Percentiles rank a stretch among this genome's conserved stretches.
Evolutionary conservation across 83 land plant species (phyloP).

Genomic region (Picea mariana): DNA sequence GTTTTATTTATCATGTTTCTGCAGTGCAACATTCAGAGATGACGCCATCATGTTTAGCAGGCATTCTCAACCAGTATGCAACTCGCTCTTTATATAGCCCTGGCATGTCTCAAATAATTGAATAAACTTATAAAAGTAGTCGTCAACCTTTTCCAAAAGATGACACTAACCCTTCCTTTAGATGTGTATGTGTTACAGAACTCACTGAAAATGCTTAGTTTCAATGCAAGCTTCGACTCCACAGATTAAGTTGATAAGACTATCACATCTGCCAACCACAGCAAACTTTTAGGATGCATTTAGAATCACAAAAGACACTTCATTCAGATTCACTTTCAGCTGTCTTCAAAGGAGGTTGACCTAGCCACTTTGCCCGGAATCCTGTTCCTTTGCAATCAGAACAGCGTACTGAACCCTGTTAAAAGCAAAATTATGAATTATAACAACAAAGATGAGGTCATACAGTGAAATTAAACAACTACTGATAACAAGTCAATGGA

Average conservation of each 20-base stretch:
- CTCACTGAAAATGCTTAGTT: not conserved
- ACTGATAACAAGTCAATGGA: not conserved
- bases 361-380: conserved; percentile 91
- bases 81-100: not conserved
- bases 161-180: not conserved
- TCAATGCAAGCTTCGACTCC: not conserved
- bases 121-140: not conserved
- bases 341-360: conserved; percentile 37
- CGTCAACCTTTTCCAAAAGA: not conserved
- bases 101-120: not conserved
- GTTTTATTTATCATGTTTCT: not conserved
- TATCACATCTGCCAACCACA: not conserved
- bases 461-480: not conserved
- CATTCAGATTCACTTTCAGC: conserved; percentile 3
- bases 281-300: conserved; percentile 1
- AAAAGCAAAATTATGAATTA: conserved; percentile 5
- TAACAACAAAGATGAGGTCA: not conserved
- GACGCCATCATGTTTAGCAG: not conserved
- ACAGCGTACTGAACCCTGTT: conserved; percentile 76
- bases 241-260: not conserved
- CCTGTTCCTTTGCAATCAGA: conserved; percentile 96
- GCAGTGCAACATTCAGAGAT: not conserved
- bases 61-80: not conserved
- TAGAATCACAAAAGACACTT: not conserved
- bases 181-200: not conserved